Evolutionary conservation across 805 yeast species (phyloP).

Genomic region (Lipomyces kockii): DNA sequence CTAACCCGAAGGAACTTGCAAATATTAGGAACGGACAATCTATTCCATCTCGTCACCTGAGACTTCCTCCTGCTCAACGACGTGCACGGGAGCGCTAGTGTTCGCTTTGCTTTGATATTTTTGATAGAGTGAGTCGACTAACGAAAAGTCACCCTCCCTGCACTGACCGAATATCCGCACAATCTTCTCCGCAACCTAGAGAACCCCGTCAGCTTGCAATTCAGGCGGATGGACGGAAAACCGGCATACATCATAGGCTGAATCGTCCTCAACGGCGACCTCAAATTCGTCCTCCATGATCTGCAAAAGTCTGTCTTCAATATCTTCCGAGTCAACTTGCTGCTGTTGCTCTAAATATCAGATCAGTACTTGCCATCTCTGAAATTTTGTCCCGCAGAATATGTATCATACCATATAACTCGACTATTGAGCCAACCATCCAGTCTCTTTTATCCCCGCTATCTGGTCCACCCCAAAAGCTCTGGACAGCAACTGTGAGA

Average conservation of each 20-base stretch:
- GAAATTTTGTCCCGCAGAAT: neutral
- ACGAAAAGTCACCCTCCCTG: slow-evolving; percentile 54
- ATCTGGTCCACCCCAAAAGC: slow-evolving; percentile 94
- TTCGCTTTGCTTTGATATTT: slow-evolving; percentile 57
- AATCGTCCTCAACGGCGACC: slow-evolving; percentile 83
- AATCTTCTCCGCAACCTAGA: slow-evolving; percentile 65
- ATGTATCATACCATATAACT: slow-evolving; percentile 57
- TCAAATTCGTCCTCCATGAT: slow-evolving; percentile 97
- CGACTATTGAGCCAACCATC: slow-evolving; percentile 83
- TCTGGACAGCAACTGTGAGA: slow-evolving; percentile 83
- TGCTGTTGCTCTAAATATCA: slow-evolving; percentile 33
- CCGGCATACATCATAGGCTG: slow-evolving; percentile 58
- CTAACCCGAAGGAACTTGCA: neutral
- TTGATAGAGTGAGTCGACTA: slow-evolving; percentile 63
- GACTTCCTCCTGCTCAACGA: slow-evolving; percentile 53
- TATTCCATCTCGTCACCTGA: slow-evolving; percentile 57
- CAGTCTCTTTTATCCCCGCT: slow-evolving; percentile 93
- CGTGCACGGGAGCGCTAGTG: slow-evolving; percentile 47
- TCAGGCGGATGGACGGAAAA: neutral
- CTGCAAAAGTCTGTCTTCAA: slow-evolving; percentile 82
- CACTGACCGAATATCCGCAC: slow-evolving; percentile 71
- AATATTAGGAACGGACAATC: neutral
- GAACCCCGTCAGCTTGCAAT: neutral
- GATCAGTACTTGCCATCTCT: neutral
- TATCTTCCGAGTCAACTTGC: slow-evolving; percentile 72